Conservation (phyloP, 1,284 basidiomycete genomes). For the Trametes pubescens region DNA sequence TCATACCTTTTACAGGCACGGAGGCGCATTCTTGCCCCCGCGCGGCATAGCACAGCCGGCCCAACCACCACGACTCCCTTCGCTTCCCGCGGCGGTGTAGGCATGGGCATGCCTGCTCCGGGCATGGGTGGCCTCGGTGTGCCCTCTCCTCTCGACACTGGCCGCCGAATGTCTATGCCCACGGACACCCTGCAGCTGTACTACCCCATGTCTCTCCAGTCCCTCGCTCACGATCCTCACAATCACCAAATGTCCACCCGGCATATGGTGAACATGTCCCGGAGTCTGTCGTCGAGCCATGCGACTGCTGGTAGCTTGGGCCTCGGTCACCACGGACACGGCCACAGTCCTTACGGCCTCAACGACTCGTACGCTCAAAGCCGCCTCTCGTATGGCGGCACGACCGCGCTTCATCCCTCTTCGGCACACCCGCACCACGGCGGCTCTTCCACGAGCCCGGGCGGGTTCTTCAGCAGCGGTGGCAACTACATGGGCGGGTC, state of each 20-base stretch:
- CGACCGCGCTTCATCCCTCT: constrained; percentile 34
- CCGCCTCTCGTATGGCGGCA: constrained; percentile 35
- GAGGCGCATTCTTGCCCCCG: constrained; percentile 82
- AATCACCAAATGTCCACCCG: constrained; percentile 36
- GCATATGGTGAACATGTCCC: constrained; percentile 43
- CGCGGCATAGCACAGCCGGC: constrained; percentile 73
- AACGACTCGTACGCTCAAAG: constrained; percentile 34
- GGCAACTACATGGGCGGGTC: constrained; percentile 34
- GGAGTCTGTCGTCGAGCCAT: constrained; percentile 39
- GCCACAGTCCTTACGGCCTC: constrained; percentile 37
- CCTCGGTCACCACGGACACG: constrained; percentile 36
- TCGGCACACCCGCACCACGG: constrained; percentile 32
- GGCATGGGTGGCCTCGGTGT: constrained; percentile 44
- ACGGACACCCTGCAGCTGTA: constrained; percentile 74
- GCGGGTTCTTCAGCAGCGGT: constrained; percentile 38
- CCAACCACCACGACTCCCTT: constrained; percentile 79
- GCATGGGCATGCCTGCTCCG: constrained; percentile 35
- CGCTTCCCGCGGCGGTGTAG: constrained; percentile 48
- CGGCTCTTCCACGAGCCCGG: constrained; percentile 21
- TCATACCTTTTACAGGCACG: constrained; percentile 60
- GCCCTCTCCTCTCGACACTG: constrained; percentile 39
- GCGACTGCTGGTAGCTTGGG: constrained; percentile 38
- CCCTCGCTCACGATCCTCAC: constrained; percentile 40
- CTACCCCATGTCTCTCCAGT: constrained; percentile 77
- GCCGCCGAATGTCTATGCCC: constrained; percentile 52